phyloP scores from a whole-genome alignment of 805 yeast genomes.

The Teunomyces panamensis region DNA sequence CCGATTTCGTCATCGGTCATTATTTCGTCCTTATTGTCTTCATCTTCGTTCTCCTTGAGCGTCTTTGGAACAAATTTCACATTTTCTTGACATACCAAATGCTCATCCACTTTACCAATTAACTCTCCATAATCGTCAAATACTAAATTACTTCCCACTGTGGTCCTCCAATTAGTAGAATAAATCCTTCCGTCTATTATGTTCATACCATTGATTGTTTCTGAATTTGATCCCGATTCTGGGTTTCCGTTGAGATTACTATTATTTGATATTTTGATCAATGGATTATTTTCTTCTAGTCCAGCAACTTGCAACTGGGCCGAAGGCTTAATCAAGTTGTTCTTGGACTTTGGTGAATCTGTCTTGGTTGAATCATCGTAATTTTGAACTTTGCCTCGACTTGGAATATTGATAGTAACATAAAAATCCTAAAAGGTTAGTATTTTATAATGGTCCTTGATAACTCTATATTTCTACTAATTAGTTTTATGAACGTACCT shows the following conservation, averaged over 20 bases:
- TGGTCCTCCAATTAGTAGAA: conserved; percentile 71
- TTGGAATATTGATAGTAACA: conserved; percentile 33
- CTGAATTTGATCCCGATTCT: conserved; percentile 13
- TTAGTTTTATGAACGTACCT: conserved; percentile 22
- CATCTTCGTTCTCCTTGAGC: conserved; percentile 11
- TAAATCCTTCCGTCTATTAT: conserved; percentile 50
- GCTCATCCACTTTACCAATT: conserved; percentile 39
- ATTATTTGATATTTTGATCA: conserved; percentile 36
- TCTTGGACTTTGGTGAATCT: conserved; percentile 14
- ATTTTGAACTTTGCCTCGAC: conserved; percentile 11
- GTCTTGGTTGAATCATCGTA: conserved; percentile 9
- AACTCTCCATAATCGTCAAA: conserved; percentile 44
- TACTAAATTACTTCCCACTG: conserved; percentile 70
- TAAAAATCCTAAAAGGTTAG: conserved; percentile 31
- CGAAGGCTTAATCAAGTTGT: conserved; percentile 35
- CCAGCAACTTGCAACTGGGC: conserved; percentile 40
- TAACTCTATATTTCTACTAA: conserved; percentile 5
- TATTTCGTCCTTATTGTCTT: conserved; percentile 15
- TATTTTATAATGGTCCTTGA: conserved; percentile 9
- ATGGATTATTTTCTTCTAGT: conserved; percentile 29
- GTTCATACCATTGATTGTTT: conserved; percentile 21
- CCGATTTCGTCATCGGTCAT: conserved; percentile 12
- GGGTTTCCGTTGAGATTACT: conserved; percentile 3
- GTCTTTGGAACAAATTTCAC: conserved; percentile 20
- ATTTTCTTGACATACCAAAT: conserved; percentile 28